Conservation (phyloP, 257 asterid genomes). For the Ilex aquifolium region DNA sequence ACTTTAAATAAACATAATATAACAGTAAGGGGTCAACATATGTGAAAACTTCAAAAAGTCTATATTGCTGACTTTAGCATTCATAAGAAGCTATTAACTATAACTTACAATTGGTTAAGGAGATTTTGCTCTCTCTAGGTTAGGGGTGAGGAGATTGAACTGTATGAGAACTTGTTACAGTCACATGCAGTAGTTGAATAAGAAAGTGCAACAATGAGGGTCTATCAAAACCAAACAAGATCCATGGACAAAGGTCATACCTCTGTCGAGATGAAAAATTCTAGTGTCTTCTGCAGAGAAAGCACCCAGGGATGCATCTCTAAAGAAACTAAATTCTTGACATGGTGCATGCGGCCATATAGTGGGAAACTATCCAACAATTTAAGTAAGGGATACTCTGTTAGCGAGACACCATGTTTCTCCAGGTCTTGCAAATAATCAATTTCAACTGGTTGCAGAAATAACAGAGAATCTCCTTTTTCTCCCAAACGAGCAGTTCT, state of each 20-base stretch:
- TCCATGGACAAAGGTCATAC: constrained; percentile 24
- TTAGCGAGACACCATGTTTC: constrained; percentile 64
- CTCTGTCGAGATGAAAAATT: constrained; percentile 53
- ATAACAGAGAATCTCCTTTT: constrained; percentile 71
- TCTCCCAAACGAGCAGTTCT: constrained; percentile 97
- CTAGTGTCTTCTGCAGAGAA: constrained; percentile 74
- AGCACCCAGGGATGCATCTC: constrained; percentile 87
- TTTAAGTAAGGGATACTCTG: constrained; percentile 77
- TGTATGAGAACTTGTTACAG: too few relatives aligned
- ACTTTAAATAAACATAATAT: too few relatives aligned
- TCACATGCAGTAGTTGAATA: too few relatives aligned
- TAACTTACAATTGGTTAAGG: too few relatives aligned
- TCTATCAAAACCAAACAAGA: too few relatives aligned
- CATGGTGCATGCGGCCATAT: constrained; percentile 34
- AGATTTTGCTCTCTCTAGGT: too few relatives aligned
- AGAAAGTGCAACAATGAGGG: too few relatives aligned
- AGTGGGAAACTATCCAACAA: constrained; percentile 52
- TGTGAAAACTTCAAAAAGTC: too few relatives aligned
- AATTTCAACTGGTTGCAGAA: constrained; percentile 72
- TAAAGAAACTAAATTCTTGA: constrained; percentile 49
- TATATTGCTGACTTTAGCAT: too few relatives aligned
- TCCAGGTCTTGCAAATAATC: constrained; percentile 77
- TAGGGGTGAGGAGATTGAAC: too few relatives aligned
- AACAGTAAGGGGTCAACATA: too few relatives aligned
- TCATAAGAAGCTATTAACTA: too few relatives aligned